Base-by-base conservation (phyloP, 257 asterid genomes). In the Lithospermum erythrorhizon region DNA sequence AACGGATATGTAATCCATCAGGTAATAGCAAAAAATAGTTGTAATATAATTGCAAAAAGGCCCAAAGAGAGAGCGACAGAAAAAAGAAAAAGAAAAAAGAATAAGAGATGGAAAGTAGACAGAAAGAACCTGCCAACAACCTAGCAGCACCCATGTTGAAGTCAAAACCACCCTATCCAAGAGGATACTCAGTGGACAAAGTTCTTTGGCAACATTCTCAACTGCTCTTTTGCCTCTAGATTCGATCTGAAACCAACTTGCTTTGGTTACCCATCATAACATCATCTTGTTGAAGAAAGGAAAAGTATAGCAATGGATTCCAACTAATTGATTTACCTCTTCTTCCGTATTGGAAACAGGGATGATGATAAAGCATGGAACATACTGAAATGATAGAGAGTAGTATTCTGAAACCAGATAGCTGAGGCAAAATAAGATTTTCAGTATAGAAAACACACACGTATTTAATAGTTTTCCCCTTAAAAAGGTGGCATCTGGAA, bases 401-500 rank as follows among this genome's bases (percentile, higher is more conserved):
- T 83, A 9, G 96, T 77, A 83, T 93, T 87, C 95, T 93, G 99
- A 81, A 89, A 85, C 97, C 97, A 89, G 72, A 93, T 82, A 69
- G 95, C 99, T 93, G 81, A 73, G 73, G 57, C 53, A 61, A 47
- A 41, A 73, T 79, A 69, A 81, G 78, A 65, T 73, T 80, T 65
- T 41, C 25, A 68, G 69, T 55, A 49, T 49, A 49, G 58, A 53
- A 35, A 59, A 25, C 23, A 63, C 7, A 15, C 1, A 55, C 19
- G 9, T 5, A 9, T 20, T 13, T n/a, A 22, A 20, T 53, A 20
- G 25, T 19, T 53, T 52, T 53, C 23, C 57, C n/a, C n/a, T n/a
- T 6, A 11, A 56, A 2, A 19, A 57, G 30, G 51, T n/a, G 55
- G 25, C 30, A 30, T 55, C 37, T 48, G n/a, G 51, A 58, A 55